Conservation (phyloP, 768 basidiomycete genomes). For the Neoboletus magnificus region DNA sequence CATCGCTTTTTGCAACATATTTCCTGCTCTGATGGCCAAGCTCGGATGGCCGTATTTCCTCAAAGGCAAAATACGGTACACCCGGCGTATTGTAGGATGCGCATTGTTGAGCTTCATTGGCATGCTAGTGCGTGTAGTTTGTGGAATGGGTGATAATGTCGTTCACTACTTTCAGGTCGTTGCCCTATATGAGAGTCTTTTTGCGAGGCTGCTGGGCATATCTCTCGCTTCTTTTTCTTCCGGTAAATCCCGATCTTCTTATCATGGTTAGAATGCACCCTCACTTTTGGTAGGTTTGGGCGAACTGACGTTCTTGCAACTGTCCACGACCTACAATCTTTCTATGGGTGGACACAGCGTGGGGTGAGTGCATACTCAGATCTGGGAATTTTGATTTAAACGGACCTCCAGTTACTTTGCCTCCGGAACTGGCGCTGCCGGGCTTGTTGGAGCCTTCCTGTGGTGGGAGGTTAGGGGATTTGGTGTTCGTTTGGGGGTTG, state of each 20-base stretch:
- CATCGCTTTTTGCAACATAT: conserved; percentile 93
- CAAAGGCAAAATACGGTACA: conserved; percentile 82
- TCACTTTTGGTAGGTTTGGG: conserved; percentile 65
- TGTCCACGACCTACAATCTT: conserved; percentile 79
- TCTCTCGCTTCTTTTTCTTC: conserved; percentile 82
- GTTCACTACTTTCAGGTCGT: conserved; percentile 55
- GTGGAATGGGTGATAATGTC: background rate
- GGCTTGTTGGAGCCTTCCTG: conserved; percentile 84
- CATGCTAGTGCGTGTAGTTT: conserved; percentile 67
- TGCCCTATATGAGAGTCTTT: conserved; percentile 62
- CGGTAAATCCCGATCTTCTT: conserved; percentile 41
- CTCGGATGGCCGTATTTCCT: conserved; percentile 90
- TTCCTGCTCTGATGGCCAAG: conserved; percentile 83
- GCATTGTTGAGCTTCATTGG: conserved; percentile 72
- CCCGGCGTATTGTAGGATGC: conserved; percentile 69
- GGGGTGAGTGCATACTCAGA: conserved; percentile 47
- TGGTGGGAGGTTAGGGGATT: conserved; percentile 93
- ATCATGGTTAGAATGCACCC: background rate
- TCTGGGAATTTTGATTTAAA: background rate
- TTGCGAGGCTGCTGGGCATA: conserved; percentile 76
- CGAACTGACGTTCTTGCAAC: conserved; percentile 90
- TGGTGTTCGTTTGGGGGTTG: conserved; percentile 81
- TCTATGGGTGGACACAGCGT: conserved; percentile 76
- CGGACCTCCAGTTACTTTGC: conserved; percentile 72
- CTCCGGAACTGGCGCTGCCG: conserved; percentile 91